phyloP scores from a whole-genome alignment of 2,329 filamentous ascomycete genomes.

The Stemphylium beticola region DNA sequence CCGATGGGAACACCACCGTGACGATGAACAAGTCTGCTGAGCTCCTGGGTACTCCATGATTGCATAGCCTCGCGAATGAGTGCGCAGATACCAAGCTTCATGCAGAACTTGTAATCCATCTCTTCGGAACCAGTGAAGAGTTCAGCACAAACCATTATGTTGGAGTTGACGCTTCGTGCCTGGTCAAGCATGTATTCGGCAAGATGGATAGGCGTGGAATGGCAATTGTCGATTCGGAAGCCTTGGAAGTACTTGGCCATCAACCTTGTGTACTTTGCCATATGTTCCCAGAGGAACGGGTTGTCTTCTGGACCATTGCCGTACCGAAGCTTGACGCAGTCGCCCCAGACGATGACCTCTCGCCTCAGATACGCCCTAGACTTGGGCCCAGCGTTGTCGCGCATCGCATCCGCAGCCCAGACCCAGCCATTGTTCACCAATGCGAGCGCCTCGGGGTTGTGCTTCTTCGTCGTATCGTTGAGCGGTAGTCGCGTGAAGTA shows the following conservation, averaged over 20 bases:
- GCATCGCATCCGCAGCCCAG: constrained; percentile 93
- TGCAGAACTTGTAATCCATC: constrained; percentile 95
- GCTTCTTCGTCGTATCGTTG: constrained; percentile 78
- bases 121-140: constrained; percentile 95
- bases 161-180: constrained; percentile 84
- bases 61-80: constrained; percentile 98
- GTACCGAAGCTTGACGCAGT: constrained; percentile 96
- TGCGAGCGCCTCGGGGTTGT: constrained; percentile 76
- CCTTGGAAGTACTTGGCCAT: constrained; percentile 95
- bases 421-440: constrained; percentile 98
- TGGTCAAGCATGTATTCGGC: constrained; percentile 95
- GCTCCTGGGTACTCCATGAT: constrained; percentile 91
- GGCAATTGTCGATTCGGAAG: constrained; percentile 97
- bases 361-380: constrained; percentile 93
- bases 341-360: constrained; percentile 97
- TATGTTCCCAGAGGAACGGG: constrained; percentile 93
- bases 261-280: constrained; percentile 88
- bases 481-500: constrained; percentile 91
- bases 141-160: constrained; percentile 91
- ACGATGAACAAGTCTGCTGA: constrained; percentile 90
- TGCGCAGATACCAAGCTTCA: constrained; percentile 86
- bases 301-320: constrained; percentile 81
- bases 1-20: constrained; percentile 94
- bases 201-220: constrained; percentile 93
- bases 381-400: constrained; percentile 88